Conservation (phyloP, 768 basidiomycete species). For the Pleurotus djamor region DNA sequence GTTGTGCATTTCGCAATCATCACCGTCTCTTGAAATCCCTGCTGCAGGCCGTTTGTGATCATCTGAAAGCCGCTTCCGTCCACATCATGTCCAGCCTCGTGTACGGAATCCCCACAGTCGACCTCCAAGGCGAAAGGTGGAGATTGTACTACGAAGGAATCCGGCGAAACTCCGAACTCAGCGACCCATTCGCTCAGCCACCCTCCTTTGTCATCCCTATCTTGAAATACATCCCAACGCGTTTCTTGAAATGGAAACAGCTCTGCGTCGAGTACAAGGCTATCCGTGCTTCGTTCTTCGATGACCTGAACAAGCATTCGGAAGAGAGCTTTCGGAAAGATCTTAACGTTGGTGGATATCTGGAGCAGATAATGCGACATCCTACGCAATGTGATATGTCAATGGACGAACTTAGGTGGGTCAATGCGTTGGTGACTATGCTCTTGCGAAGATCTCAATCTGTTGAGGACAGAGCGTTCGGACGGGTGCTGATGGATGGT, state of each 20-base stretch:
- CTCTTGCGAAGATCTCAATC: background rate
- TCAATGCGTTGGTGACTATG: background rate
- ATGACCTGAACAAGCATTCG: constrained; percentile 20
- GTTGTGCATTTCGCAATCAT: background rate
- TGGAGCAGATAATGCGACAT: constrained; percentile 27
- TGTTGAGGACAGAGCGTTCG: background rate
- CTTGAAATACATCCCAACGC: constrained; percentile 27
- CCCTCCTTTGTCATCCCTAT: constrained; percentile 32
- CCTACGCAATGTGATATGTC: constrained; percentile 18
- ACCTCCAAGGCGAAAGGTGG: constrained; percentile 23
- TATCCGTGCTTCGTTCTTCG: constrained; percentile 25
- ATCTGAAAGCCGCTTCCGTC: constrained; percentile 24
- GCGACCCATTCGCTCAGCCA: constrained; percentile 19
- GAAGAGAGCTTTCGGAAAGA: constrained; percentile 21
- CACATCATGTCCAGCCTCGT: constrained; percentile 27
- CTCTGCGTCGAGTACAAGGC: constrained; percentile 15
- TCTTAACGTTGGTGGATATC: constrained; percentile 22
- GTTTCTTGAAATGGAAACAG: constrained; percentile 31
- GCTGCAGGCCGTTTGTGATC: constrained; percentile 17
- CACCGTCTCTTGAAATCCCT: background rate
- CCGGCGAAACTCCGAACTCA: constrained; percentile 10
- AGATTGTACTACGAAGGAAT: constrained; percentile 22
- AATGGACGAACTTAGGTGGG: constrained; percentile 21
- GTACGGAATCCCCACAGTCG: constrained; percentile 24
- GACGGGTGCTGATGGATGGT: background rate